Conservation (phyloP, 306 rosid species). For the Ormosia emarginata region DNA sequence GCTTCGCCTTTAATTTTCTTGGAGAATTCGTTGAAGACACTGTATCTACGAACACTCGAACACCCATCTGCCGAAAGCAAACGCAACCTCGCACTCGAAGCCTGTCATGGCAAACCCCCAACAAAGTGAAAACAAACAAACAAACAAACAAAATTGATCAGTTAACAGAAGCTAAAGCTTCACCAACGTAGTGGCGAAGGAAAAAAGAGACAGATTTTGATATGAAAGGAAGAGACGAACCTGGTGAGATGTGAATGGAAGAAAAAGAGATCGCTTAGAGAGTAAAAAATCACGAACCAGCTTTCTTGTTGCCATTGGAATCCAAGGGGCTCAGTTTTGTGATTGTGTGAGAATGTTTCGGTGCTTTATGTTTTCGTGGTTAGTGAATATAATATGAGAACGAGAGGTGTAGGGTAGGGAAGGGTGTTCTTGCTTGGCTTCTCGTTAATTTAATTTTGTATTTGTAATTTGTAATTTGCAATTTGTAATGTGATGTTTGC, state of each 20-base stretch:
- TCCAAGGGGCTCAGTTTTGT: no score
- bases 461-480: no score
- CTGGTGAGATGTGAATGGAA: slow-evolving; percentile 42
- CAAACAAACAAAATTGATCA: not conserved
- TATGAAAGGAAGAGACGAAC: slow-evolving; percentile 21
- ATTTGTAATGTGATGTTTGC: no score
- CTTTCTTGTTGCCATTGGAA: slow-evolving; percentile 54
- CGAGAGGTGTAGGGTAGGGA: no score
- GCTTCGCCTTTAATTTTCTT: slow-evolving; percentile 77
- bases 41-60: slow-evolving; percentile 44
- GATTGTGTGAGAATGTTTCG: no score
- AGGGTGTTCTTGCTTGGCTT: no score
- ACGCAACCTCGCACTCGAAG: slow-evolving; percentile 35
- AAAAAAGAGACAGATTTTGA: not conserved
- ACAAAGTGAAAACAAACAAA: not conserved
- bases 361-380: no score
- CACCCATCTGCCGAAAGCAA: slow-evolving; percentile 40
- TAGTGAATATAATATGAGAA: no score
- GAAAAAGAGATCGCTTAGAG: slow-evolving; percentile 41
- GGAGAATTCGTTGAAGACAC: slow-evolving; percentile 81
- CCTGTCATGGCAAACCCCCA: slow-evolving; percentile 21
- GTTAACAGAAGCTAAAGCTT: not conserved
- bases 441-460: no score
- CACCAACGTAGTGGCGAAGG: no score
- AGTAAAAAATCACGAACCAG: slow-evolving; percentile 71